Base-by-base conservation (phyloP, 352 stramenopile species). In the Globisporangium echinulatum region DNA sequence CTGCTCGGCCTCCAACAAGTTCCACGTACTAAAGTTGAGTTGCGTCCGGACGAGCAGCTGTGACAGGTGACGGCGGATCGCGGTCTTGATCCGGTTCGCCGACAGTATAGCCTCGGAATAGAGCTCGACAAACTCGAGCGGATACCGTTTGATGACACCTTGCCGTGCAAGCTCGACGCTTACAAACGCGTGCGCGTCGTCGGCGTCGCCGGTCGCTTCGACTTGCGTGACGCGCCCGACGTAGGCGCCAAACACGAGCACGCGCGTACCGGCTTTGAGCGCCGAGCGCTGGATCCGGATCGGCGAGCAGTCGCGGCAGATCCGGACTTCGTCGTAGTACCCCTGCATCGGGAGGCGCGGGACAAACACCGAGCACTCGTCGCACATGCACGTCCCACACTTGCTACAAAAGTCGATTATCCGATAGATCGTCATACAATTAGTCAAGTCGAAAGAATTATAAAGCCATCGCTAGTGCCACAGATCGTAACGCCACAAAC, bases 21-120 rank as follows among this genome's bases (percentile, higher is more conserved):
- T 94, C 84, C 84, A 94, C 19, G 84, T 94, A 54, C 80, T 90
- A 54, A 94, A 94, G 48, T 94, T 90, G 40, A 94, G 75, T 49
- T 90, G 84, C 17, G 84, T 88, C 3, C 84, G 80, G 64, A 90
- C 89, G 2, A 94, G 68, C n/a, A 75, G 67, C 49, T 92, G 79
- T 37, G 84, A 79, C 14, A 94, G 64, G 54, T 94, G 80, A 37
- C 75, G 62, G 3, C 79, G 75, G 39, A 94, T 90, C 1, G 75
- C 72, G 49, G 74, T 87, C 60, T 94, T 94, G 60, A 94, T 94
- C 7, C 79, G 79, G 53, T 94, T 94, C 10, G 84, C 82, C 4
- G 82, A 90, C 15, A 92, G 55, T 2, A 91, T 77, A 4, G 72
- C 79, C 14, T 91, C 84, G 7, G 84, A 94, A 67, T 89, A 94